phyloP scores from a whole-genome alignment of 176 grass and related monocot species.

The Phyllostachys edulis region DNA sequence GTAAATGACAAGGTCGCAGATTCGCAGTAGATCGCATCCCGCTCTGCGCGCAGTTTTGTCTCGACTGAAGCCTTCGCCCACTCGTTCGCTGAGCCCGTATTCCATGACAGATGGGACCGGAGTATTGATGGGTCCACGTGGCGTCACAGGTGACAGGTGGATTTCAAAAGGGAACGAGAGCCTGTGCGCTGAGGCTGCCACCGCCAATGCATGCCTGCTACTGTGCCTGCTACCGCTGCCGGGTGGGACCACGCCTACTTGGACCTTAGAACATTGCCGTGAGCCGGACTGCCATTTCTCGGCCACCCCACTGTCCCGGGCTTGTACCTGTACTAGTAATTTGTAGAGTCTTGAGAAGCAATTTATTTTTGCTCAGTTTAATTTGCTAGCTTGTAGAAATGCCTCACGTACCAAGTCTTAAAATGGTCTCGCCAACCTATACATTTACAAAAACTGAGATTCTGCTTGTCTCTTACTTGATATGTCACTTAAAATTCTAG shows the following conservation, averaged over 20 bases:
- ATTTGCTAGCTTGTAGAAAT: neutral
- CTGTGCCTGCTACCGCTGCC: conserved; percentile 14
- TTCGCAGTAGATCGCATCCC: neutral
- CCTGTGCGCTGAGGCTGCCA: conserved; percentile 19
- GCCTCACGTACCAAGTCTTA: neutral
- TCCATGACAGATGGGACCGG: neutral
- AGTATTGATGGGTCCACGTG: accelerated
- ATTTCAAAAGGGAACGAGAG: conserved; percentile 27
- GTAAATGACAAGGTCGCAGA: conserved; percentile 14
- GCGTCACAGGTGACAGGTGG: conserved; percentile 41
- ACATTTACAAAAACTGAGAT: neutral
- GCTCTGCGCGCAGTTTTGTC: conserved; percentile 33
- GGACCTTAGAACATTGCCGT: conserved; percentile 13
- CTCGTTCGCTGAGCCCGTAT: accelerated
- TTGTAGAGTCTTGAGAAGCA: neutral
- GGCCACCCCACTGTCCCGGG: neutral
- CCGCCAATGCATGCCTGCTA: conserved; percentile 23
- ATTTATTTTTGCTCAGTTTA: neutral
- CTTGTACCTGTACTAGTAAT: neutral
- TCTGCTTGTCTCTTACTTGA: neutral
- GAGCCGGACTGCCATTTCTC: neutral
- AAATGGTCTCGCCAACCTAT: neutral
- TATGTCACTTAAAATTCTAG: no score
- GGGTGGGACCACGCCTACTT: conserved; percentile 34
- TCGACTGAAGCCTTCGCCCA: conserved; percentile 10